Evolutionary conservation across 1,284 basidiomycete genomes (phyloP).

Genomic region (Ceratobasidium sp.): DNA sequence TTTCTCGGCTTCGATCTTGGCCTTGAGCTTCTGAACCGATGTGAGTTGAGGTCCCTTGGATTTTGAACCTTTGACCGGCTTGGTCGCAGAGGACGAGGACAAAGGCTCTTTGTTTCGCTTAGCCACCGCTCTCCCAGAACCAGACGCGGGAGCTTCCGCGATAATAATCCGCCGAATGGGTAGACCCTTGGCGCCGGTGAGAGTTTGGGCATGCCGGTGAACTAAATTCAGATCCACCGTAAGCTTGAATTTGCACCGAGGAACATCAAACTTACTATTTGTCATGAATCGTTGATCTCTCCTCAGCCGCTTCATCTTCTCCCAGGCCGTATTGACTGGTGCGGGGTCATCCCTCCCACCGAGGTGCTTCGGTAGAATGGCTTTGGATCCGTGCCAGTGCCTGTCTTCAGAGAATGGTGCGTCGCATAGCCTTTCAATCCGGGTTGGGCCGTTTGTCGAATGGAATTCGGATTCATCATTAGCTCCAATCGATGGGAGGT

Average conservation of each 20-base stretch:
- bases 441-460: background rate
- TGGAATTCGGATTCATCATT: slow-evolving; percentile 45
- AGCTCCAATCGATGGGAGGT: slow-evolving; percentile 52
- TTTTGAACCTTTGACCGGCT: background rate
- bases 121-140: slow-evolving; percentile 25
- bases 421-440: slow-evolving; percentile 21
- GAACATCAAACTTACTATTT: slow-evolving; percentile 37
- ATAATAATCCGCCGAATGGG: slow-evolving; percentile 62
- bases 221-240: slow-evolving; percentile 44
- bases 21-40: slow-evolving; percentile 51
- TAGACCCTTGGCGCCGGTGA: slow-evolving; percentile 66
- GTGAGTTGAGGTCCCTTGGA: slow-evolving; percentile 39
- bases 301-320: slow-evolving; percentile 52
- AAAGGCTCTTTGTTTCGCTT: slow-evolving; percentile 26
- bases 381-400: slow-evolving; percentile 65
- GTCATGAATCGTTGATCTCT: slow-evolving; percentile 64
- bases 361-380: slow-evolving; percentile 61
- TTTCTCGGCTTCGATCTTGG: slow-evolving; percentile 57
- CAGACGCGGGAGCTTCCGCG: slow-evolving; percentile 46
- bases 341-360: slow-evolving; percentile 54
- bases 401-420: slow-evolving; percentile 56
- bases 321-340: slow-evolving; percentile 47
- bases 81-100: background rate
- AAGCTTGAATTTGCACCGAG: background rate
- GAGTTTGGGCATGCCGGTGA: slow-evolving; percentile 64